Evolutionary conservation across 306 rosid species (phyloP), one percentile per base, ranked within the genome.

Genomic region (Quercus ilex): DNA sequence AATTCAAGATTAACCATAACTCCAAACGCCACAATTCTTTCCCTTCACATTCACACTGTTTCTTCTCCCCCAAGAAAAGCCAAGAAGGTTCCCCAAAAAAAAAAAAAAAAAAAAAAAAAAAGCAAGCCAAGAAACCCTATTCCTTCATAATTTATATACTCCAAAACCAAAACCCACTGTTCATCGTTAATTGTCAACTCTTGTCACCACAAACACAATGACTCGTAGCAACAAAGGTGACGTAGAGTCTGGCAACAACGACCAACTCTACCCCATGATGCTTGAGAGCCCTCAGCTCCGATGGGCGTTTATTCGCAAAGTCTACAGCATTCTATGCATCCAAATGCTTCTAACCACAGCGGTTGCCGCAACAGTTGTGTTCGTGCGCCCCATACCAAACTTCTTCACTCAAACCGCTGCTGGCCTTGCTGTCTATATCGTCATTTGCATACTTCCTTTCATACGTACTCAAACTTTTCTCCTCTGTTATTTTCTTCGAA

Each of bases 221-320:
- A 76, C 67, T 30, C 69, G 6, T 0, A 7, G 14, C 78, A 26
- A 5, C 71, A 74, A 51, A 38, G 58, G 79, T 26, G 86, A 85
- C 49, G 0, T 85, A 1, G 86, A 82, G 64, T 23, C 55, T 4
- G 63, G 62, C 18, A 5, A 19, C 60, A 18, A 18, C 60, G 12
- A 67, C 11, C 80, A 65, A 72, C 33, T 83, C 4, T 65, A 80
- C 69, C 80, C 78, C 2, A 33, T 18, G 69, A 77, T 65, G 65
- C 67, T 86, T 46, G 89, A 80, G 28, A 80, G 53, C 38, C 85
- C 83, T 21, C 67, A 86, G n/a, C 79, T 83, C 15, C 87, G 85
- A 0, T 83, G 87, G 89, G 83, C 70, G 3, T 86, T 86, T 35
- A 86, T 86, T 6, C 81, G 89, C 1, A 86, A 86, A 49, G 87